Base-by-base conservation (phyloP, 78 protist genomes). In the Dictyostelium firmibasis region DNA sequence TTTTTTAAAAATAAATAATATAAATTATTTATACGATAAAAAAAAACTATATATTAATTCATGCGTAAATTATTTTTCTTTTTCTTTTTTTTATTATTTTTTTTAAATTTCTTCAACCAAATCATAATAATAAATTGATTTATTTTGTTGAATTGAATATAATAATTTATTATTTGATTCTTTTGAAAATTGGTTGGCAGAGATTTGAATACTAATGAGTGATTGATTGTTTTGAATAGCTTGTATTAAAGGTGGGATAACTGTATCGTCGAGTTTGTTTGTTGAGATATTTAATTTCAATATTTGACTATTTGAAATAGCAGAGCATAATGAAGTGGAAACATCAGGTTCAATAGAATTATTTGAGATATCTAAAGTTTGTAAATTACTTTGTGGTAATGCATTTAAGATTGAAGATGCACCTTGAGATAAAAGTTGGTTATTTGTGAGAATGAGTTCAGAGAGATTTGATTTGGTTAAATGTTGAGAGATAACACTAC, bases 111-210 rank as follows among this genome's bases (percentile, higher is more conserved):
- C 87, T 23, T 89, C 94, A 47, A 81, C 88, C 33, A 89, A 35
- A 81, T 89, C 94, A 81, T 89, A 89, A 44, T 79, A 89, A 41
- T 33, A 89, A 33, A 89, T 89, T 25, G 94, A 89, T 81, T 89
- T 89, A 23, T 89, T 89, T 72, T 75, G 64, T 70, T 78, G 72
- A 50, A 89, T 81, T 25, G 79, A 29, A 29, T 89, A 44, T 16
- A 89, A 67, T 8, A 89, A 57, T 43, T 36, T 5, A 50, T 89
- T 89, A 47, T 89, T 89, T 41, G 94, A 78, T 62, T 47, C 53
- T 70, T 89, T 78, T 20, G 94, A 64, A 64, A 89, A 89, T 70
- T 89, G 86, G 27, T 89, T 89, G 4, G 83, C 29, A 44, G 78
- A 44, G 53, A 89, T 89, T 89, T 89, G 94, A 70, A 89, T 89